phyloP scores from a whole-genome alignment of 2,329 filamentous ascomycete genomes.

The Capronia epimyces region DNA sequence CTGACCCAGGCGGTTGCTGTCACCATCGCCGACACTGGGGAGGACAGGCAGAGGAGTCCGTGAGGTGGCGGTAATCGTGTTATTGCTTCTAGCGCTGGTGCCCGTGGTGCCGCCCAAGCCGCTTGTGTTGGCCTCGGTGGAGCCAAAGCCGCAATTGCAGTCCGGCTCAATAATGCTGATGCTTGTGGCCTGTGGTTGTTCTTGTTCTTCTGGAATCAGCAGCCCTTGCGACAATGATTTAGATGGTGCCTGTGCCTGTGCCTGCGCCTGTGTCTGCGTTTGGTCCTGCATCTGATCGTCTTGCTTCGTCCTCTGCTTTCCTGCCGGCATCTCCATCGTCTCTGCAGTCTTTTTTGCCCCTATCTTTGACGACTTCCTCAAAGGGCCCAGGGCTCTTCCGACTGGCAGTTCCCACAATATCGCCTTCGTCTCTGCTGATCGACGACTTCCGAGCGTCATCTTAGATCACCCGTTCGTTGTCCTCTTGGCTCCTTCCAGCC shows the following conservation, averaged over 20 bases:
- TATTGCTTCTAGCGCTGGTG: neutral
- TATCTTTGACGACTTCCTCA: conserved; percentile 13
- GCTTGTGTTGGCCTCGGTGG: neutral
- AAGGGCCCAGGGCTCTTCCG: conserved; percentile 5
- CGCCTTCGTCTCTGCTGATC: conserved; percentile 11
- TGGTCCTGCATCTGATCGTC: neutral
- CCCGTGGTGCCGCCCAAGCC: neutral
- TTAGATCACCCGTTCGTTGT: neutral
- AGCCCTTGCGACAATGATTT: neutral
- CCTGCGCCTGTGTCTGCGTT: neutral
- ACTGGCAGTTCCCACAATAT: conserved; percentile 18
- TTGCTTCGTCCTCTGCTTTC: neutral
- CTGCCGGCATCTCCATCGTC: neutral
- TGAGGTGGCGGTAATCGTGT: neutral
- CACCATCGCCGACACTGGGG: neutral
- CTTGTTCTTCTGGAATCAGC: neutral
- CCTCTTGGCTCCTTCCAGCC: neutral
- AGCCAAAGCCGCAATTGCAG: neutral
- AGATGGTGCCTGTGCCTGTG: too few species aligned
- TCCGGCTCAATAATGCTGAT: neutral
- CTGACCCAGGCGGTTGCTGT: neutral
- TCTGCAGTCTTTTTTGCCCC: neutral
- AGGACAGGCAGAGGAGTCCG: neutral
- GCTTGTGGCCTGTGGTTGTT: neutral
- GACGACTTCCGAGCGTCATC: conserved; percentile 18